These are phyloP conservation scores for Botrytis pseudocinerea DNA, from an alignment of 2,329 filamentous ascomycete species.

Conservation along the genomic window DNA sequence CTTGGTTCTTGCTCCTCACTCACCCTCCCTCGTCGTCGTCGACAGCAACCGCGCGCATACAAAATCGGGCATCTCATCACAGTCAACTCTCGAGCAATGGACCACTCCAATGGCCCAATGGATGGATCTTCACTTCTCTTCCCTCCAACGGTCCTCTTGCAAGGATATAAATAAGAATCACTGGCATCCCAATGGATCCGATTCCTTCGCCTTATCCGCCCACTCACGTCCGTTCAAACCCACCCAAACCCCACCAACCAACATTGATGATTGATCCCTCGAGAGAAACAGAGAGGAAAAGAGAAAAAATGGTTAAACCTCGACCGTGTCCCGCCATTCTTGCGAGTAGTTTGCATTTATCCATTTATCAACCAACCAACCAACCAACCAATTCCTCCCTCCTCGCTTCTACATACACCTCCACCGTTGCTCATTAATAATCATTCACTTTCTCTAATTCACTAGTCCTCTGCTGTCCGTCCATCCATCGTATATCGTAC, in stretches of 20 bases:
- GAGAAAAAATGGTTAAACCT: not conserved
- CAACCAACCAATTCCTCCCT: too few species aligned
- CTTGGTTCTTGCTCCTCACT: not conserved
- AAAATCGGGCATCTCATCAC: not conserved
- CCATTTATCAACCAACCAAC: not conserved
- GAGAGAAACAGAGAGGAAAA: not conserved
- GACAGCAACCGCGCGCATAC: not conserved
- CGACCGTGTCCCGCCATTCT: constrained; percentile 2
- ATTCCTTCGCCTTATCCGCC: not conserved
- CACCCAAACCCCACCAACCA: not conserved
- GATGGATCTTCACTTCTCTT: not conserved
- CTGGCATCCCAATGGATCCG: not conserved
- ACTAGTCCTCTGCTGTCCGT: not conserved
- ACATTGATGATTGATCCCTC: not conserved
- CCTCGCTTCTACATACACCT: not conserved
- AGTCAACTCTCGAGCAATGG: not conserved
- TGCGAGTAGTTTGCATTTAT: too few species aligned
- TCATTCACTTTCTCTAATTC: not conserved
- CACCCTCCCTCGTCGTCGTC: not conserved
- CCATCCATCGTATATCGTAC: too few species aligned
- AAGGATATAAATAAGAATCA: not conserved
- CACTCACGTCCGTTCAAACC: not conserved
- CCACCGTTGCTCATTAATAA: not conserved
- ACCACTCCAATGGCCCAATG: not conserved
- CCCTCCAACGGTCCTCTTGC: not conserved